Evolutionary conservation across 1,284 basidiomycete species (phyloP).

Genomic region (Athelia sp.): DNA sequence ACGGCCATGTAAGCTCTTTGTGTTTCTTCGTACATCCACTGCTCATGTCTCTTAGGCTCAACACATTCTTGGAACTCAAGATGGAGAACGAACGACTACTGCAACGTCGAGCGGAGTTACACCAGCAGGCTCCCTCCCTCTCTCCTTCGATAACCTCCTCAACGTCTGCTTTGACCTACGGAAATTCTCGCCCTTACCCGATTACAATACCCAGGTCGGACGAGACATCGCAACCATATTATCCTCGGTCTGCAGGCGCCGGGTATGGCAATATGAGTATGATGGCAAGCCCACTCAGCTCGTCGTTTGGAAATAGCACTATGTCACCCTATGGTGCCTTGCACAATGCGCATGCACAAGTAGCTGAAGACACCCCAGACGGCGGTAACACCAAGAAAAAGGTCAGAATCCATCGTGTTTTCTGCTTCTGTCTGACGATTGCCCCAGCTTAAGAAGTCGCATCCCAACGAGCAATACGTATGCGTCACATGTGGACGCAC

Average conservation of each 20-base stretch:
- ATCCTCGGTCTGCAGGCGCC: neutral
- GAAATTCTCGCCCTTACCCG: neutral
- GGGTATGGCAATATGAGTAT: neutral
- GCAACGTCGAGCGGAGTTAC: conserved; percentile 42
- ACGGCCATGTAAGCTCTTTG: conserved; percentile 64
- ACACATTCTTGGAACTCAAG: conserved; percentile 75
- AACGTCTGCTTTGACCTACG: neutral
- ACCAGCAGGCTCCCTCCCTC: conserved; percentile 22
- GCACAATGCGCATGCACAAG: conserved; percentile 8
- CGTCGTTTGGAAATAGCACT: neutral
- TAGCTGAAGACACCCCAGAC: conserved; percentile 28
- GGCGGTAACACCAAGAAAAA: conserved; percentile 39
- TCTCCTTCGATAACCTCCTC: too few relatives aligned
- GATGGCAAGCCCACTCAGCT: neutral
- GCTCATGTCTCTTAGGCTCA: too few relatives aligned
- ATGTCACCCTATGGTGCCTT: neutral
- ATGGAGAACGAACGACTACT: conserved; percentile 71
- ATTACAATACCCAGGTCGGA: neutral
- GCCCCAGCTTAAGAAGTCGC: conserved; percentile 43
- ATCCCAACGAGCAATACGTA: conserved; percentile 59
- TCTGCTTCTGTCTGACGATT: too few relatives aligned
- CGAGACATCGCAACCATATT: neutral
- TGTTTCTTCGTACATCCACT: too few relatives aligned
- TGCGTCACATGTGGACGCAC: conserved; percentile 77
- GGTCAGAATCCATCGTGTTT: conserved; percentile 17